Evolutionary conservation across 768 basidiomycete genomes (phyloP).

Genomic region (Psilocybe cubensis): DNA sequence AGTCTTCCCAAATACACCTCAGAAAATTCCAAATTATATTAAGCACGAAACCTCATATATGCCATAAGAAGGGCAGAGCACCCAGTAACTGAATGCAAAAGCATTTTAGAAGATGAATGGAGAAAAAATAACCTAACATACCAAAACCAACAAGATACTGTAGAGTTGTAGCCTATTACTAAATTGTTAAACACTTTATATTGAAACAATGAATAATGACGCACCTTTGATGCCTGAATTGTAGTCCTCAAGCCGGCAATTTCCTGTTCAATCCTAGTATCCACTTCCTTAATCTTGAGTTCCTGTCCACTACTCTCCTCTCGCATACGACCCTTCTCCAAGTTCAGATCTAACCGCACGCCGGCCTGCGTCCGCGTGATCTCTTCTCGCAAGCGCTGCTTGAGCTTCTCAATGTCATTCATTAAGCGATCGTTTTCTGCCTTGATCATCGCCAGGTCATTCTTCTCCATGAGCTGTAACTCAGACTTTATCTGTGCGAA

Average conservation of each 20-base stretch:
- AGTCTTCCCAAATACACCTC: too few species aligned
- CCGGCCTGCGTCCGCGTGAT: conserved; percentile 91
- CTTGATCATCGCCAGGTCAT: conserved; percentile 93
- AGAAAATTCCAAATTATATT: conserved; percentile 12
- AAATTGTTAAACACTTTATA: neutral
- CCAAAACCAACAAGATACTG: conserved; percentile 90
- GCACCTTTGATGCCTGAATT: conserved; percentile 84
- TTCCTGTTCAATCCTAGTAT: conserved; percentile 95
- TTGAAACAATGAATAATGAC: conserved; percentile 14
- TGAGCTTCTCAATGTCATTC: conserved; percentile 91
- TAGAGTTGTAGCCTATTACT: conserved; percentile 72
- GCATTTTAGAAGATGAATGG: neutral
- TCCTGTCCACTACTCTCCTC: conserved; percentile 93
- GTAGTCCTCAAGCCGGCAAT: conserved; percentile 84
- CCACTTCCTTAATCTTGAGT: conserved; percentile 96
- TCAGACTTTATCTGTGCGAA: conserved; percentile 97
- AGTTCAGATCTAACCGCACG: conserved; percentile 91
- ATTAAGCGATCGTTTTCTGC: conserved; percentile 95
- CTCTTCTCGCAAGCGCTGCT: conserved; percentile 91
- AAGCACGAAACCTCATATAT: conserved; percentile 73
- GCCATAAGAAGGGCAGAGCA: conserved; percentile 88
- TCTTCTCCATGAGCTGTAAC: conserved; percentile 95
- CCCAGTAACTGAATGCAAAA: conserved; percentile 66
- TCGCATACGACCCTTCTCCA: conserved; percentile 95
- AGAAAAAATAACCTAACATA: conserved; percentile 36